phyloP scores from a whole-genome alignment of 2,329 filamentous ascomycete genomes.

The Aspergillus sojae region DNA sequence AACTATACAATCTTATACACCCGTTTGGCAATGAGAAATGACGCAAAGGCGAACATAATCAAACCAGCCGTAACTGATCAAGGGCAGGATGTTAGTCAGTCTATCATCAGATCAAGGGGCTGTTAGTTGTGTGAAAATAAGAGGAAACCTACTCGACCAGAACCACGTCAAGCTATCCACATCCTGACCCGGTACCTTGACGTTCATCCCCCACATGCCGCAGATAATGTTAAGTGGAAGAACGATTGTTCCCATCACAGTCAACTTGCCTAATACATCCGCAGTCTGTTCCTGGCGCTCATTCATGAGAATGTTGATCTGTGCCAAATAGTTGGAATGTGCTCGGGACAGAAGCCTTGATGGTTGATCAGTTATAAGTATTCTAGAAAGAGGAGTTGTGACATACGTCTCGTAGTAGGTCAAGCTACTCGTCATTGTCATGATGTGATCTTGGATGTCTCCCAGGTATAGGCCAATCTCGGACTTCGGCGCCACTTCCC shows the following conservation, averaged over 20 bases:
- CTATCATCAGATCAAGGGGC: background rate
- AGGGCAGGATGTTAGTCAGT: background rate
- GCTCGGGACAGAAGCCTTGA: constrained; percentile 81
- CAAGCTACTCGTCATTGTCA: constrained; percentile 97
- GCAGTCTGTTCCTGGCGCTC: constrained; percentile 94
- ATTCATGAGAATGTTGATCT: constrained; percentile 99
- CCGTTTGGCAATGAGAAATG: constrained; percentile 80
- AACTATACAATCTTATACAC: constrained; percentile 75
- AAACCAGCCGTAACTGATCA: constrained; percentile 68
- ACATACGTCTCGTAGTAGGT: constrained; percentile 93
- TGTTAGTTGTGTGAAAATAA: background rate
- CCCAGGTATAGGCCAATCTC: constrained; percentile 98
- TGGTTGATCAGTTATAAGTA: constrained; percentile 16
- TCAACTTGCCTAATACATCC: constrained; percentile 91
- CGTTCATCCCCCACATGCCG: constrained; percentile 98
- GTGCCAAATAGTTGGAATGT: constrained; percentile 96
- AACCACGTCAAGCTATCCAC: constrained; percentile 79
- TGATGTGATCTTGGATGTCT: constrained; percentile 98
- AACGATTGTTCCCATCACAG: constrained; percentile 94
- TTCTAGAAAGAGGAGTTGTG: background rate
- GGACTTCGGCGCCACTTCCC: constrained; percentile 90
- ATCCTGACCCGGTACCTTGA: constrained; percentile 90
- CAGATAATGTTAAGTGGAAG: constrained; percentile 99
- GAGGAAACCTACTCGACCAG: constrained; percentile 52
- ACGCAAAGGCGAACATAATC: constrained; percentile 74